Conservation (phyloP, 352 stramenopile species). For the Phytophthora kernoviae region DNA sequence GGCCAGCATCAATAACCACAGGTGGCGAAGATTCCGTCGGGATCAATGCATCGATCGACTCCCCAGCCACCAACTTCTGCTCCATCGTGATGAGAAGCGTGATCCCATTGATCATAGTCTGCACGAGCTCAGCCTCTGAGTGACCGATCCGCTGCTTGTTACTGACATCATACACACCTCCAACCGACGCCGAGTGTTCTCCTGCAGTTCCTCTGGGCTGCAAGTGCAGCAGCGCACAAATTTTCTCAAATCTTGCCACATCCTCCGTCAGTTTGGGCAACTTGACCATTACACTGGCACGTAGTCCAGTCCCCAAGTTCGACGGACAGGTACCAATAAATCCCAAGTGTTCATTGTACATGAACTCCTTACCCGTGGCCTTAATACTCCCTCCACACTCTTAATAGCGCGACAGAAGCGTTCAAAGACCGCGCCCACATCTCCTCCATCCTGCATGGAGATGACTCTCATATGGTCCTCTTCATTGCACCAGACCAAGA, state of each 20-base stretch:
- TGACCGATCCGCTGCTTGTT: conserved; percentile 90
- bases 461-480: conserved; percentile 88
- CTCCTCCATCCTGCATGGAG: conserved; percentile 81
- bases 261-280: conserved; percentile 86
- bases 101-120: conserved; percentile 89
- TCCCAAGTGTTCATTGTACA: conserved; percentile 75
- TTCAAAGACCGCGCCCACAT: conserved; percentile 80
- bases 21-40: conserved; percentile 54
- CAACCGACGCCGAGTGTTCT: conserved; percentile 88
- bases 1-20: conserved; percentile 68
- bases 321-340: conserved; percentile 91
- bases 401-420: conserved; percentile 79
- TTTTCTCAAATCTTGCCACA: conserved; percentile 78
- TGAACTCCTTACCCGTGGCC: conserved; percentile 73
- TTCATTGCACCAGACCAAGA: conserved; percentile 88
- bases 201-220: conserved; percentile 78
- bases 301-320: conserved; percentile 90
- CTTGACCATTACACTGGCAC: conserved; percentile 90
- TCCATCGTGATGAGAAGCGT: conserved; percentile 88
- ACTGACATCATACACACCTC: conserved; percentile 89
- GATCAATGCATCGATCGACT: conserved; percentile 73
- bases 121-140: conserved; percentile 90
- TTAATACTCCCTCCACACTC: conserved; percentile 77
- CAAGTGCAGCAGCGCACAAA: conserved; percentile 83
- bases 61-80: conserved; percentile 78